These are phyloP conservation scores for Moricandia arvensis DNA, from an alignment of 345 rosid genomes.

Conservation along the genomic window DNA sequence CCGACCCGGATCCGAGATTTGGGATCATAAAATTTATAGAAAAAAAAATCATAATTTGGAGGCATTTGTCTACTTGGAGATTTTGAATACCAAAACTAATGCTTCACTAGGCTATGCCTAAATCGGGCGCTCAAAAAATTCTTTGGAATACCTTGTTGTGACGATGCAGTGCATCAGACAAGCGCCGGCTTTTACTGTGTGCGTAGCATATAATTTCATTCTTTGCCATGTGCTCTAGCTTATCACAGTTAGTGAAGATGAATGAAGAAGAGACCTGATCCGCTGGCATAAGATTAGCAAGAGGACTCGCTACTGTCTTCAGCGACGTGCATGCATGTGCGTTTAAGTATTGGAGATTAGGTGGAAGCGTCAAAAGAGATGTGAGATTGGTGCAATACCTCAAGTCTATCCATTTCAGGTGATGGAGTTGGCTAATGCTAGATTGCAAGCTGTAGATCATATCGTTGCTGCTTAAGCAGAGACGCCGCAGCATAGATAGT, in stretches of 20 bases:
- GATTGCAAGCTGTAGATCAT: neutral
- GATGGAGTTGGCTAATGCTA: slow-evolving; percentile 9
- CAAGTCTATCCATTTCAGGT: slow-evolving; percentile 22
- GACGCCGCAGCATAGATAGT: neutral
- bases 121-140: no score
- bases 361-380: slow-evolving; percentile 17
- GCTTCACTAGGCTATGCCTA: no score
- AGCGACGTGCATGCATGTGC: slow-evolving; percentile 15
- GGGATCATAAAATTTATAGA: no score
- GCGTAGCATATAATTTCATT: slow-evolving; percentile 10
- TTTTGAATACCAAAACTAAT: no score
- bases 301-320: slow-evolving; percentile 2
- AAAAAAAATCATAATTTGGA: no score
- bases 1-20: no score
- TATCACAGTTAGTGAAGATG: slow-evolving; percentile 12
- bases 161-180: slow-evolving; percentile 8
- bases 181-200: neutral
- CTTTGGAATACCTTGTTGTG: slow-evolving; percentile 8
- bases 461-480: slow-evolving; percentile 20
- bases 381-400: slow-evolving; percentile 22
- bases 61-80: no score
- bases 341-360: slow-evolving; percentile 20
- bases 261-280: neutral
- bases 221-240: neutral
- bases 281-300: neutral